phyloP scores from a whole-genome alignment of 495 filamentous ascomycete species.

The Stereocaulon alpinum region DNA sequence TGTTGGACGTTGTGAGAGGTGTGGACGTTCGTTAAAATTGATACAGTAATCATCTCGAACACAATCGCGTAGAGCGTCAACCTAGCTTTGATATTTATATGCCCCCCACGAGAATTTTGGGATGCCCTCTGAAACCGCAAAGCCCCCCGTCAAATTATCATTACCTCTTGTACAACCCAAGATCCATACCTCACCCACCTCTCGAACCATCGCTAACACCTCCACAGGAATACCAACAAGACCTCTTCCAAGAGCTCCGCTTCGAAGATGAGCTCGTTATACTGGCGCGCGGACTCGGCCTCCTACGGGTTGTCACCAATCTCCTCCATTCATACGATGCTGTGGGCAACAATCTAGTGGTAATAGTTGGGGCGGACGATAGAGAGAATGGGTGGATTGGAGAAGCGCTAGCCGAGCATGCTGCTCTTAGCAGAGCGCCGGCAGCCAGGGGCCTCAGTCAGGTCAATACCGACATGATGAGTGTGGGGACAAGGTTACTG shows the following conservation, averaged over 20 bases:
- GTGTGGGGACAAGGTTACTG: slow-evolving; percentile 55
- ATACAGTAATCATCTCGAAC: too few species aligned
- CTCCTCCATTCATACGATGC: slow-evolving; percentile 94
- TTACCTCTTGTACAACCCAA: slow-evolving; percentile 62
- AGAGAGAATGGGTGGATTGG: slow-evolving; percentile 92
- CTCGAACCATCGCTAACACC: slow-evolving; percentile 1
- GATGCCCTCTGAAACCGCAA: slow-evolving; percentile 49
- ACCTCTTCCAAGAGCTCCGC: slow-evolving; percentile 18
- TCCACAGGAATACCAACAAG: slow-evolving; percentile 29
- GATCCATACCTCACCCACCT: background rate
- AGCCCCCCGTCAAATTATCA: slow-evolving; percentile 77
- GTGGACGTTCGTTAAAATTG: too few species aligned
- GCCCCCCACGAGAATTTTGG: slow-evolving; percentile 26
- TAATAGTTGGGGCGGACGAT: slow-evolving; percentile 85
- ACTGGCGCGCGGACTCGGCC: slow-evolving; percentile 81
- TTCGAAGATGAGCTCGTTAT: slow-evolving; percentile 84
- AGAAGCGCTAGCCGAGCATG: slow-evolving; percentile 87
- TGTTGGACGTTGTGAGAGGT: too few species aligned
- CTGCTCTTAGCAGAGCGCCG: slow-evolving; percentile 66
- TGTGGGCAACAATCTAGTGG: slow-evolving; percentile 81
- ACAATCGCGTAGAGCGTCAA: too few species aligned
- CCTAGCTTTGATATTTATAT: too few species aligned
- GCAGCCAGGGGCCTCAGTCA: slow-evolving; percentile 76
- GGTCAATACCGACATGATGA: slow-evolving; percentile 90
- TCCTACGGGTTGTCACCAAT: slow-evolving; percentile 83